Conservation (phyloP, 495 filamentous ascomycete genomes). For the Geopyxis carbonaria region DNA sequence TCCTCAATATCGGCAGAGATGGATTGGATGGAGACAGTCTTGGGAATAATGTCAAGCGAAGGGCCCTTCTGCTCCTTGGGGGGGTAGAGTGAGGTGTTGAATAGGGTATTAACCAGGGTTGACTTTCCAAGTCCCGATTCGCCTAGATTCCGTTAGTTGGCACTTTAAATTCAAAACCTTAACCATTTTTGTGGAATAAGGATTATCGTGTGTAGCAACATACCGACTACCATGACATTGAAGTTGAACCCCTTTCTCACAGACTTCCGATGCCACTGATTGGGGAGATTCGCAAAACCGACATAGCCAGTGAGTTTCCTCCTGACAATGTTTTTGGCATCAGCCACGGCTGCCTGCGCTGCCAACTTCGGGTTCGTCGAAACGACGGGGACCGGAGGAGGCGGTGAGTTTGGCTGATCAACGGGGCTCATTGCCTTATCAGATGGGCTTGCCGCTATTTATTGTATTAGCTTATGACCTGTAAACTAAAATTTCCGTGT, state of each 20-base stretch:
- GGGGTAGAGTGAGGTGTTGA: slow-evolving; percentile 98
- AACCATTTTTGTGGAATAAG: not conserved
- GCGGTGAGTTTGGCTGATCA: slow-evolving; percentile 35
- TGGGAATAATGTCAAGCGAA: slow-evolving; percentile 93
- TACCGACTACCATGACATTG: slow-evolving; percentile 99
- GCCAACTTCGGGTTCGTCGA: slow-evolving; percentile 64
- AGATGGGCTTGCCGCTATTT: too few relatives aligned
- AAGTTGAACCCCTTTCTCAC: slow-evolving; percentile 99
- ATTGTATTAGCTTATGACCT: too few relatives aligned
- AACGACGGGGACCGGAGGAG: slow-evolving; percentile 25
- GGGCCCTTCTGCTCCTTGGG: slow-evolving; percentile 95
- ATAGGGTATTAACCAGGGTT: slow-evolving; percentile 95
- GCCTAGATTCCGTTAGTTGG: slow-evolving; percentile 47
- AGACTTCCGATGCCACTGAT: slow-evolving; percentile 99
- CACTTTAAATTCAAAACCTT: slow-evolving; percentile 10
- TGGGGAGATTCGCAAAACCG: slow-evolving; percentile 95
- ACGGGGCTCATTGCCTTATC: slow-evolving; percentile 1
- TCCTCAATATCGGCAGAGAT: slow-evolving; percentile 98
- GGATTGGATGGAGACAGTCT: slow-evolving; percentile 96
- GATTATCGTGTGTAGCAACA: slow-evolving; percentile 17
- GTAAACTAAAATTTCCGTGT: too few relatives aligned
- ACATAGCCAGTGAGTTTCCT: slow-evolving; percentile 97
- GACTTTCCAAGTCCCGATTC: slow-evolving; percentile 99
- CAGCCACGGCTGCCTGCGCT: slow-evolving; percentile 55
- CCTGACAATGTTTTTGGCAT: slow-evolving; percentile 94